Base-by-base conservation (phyloP, 371 early-diverging fungal genomes). In the Smittium culicis region DNA sequence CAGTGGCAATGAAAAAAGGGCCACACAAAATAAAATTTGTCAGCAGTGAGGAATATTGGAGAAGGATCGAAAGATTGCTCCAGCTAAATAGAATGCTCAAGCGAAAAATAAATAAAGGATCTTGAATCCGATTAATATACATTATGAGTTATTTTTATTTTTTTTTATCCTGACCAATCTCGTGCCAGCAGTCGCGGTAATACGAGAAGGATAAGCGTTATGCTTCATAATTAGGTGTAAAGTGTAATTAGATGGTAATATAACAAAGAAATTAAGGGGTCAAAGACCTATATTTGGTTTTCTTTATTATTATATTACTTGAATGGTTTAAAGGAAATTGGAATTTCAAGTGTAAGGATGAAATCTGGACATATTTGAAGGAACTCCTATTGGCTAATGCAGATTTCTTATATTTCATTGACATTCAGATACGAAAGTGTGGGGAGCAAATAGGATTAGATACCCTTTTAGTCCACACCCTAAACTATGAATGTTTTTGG, bases 161-260 rank as follows among this genome's bases (percentile, higher is more conserved):
- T 71, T 73, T 71, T 30, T 65, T 74, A 76, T 75, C 70, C 79
- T 79, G 79, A 77, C 78, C 69, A 79, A 79, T 78, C 70, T 75
- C 80, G 79, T 79, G 79, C 79, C 79, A 79, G 79, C 79, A 79
- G 79, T 80, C 79, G 79, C 79, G 79, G 79, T 79, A 79, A 79
- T 72, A 80, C 79, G 80, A 75, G 69, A 67, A 72, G 79, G 71
- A 74, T 75, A 72, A 66, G 80, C 77, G 76, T 79, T 79, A 75
- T 80, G 72, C 77, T 61, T 70, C 70, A 69, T 76, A 62, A 80
- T 73, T 80, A 74, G 80, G 80, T 77, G 79, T 77, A 68, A 80
- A 80, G 79, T 77, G 80, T 80, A 71, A 79, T 74, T 72, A 80
- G 80, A 72, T 77, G 70, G 79, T 72, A 71, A 76, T 68, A 74